Evolutionary conservation across 2,329 filamentous ascomycete genomes (phyloP).

Genomic region (Aspergillus sp.): DNA sequence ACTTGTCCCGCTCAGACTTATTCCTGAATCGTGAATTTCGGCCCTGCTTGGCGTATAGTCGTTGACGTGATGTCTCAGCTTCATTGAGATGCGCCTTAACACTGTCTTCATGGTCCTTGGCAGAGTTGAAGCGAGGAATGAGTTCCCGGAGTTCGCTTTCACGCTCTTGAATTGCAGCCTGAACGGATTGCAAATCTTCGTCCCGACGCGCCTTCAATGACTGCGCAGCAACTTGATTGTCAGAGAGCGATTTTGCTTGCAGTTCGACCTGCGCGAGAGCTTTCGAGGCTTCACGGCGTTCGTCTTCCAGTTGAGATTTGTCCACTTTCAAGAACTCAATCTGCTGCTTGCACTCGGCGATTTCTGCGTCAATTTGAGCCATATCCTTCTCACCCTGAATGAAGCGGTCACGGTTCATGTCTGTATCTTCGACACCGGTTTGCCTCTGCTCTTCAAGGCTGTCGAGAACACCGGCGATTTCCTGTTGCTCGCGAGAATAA

Average conservation of each 20-base stretch:
- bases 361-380: conserved; percentile 69
- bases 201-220: conserved; percentile 68
- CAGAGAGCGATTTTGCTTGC: conserved; percentile 74
- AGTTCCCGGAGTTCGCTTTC: conserved; percentile 71
- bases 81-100: conserved; percentile 69
- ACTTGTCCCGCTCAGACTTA: conserved; percentile 83
- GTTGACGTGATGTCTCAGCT: conserved; percentile 68
- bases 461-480: conserved; percentile 71
- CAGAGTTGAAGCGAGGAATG: conserved; percentile 70
- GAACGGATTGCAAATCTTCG: conserved; percentile 66
- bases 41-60: conserved; percentile 87
- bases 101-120: conserved; percentile 67
- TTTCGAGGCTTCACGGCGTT: conserved; percentile 77
- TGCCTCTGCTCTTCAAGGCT: conserved; percentile 77
- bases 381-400: conserved; percentile 75
- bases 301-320: conserved; percentile 80
- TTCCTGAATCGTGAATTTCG: conserved; percentile 81
- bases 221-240: conserved; percentile 74
- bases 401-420: conserved; percentile 73
- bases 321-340: conserved; percentile 82
- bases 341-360: conserved; percentile 73
- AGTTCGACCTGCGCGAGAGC: conserved; percentile 80
- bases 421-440: conserved; percentile 77
- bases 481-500: conserved; percentile 81
- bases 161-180: conserved; percentile 67